Base-by-base conservation (phyloP, 2,329 filamentous ascomycete genomes). In the Fusarium praegraminearum region DNA sequence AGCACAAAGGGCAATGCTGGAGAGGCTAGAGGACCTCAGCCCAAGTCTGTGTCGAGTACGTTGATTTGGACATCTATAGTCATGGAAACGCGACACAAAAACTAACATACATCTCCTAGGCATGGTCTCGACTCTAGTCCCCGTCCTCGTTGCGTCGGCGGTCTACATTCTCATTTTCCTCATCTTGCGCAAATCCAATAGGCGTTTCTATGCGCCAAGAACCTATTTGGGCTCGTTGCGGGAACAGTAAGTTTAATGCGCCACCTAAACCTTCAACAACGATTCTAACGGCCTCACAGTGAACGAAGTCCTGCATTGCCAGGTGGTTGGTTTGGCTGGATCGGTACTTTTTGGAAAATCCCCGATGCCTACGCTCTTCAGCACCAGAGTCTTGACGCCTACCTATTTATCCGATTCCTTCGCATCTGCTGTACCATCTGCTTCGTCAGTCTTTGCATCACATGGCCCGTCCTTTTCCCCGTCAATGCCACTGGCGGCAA, bases 301-400 rank as follows among this genome's bases (percentile, higher is more conserved):
- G 85, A 90, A 73, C 86, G 88, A 36, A 86, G 85, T 50, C 86
- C 86, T 2, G 76, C 81, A 18, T 82, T 89, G 3, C 85, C 87
- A 4, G 81, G 76, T n/a, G 88, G 89, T 44, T 78, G 86, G 52
- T 83, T 90, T 75, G 83, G 85, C 72, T 92, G 90, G 90, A 79
- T 92, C 66, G 79, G 78, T 41, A 81, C 85, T 12, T 89, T 92
- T 79, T 87, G 86, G 80, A 86, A 86, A 72, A 80, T 89, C 47
- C 84, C 86, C 8, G 94, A 98, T 79, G 89, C 89, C 62, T 96
- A 93, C 74, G 86, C 94, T 28, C 86, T 98, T 41, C 91, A 94
- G 72, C 93, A 97, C 79, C 92, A 94, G 78, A 94, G 93, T 4
- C 87, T 98, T 68, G 95, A 98, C 78, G 90, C 91, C 33, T 98